Percentiles rank a stretch among this genome's conserved stretches.
Evolutionary conservation across 2,329 filamentous ascomycete genomes (phyloP).

Genomic region (Colletotrichum caudatum): DNA sequence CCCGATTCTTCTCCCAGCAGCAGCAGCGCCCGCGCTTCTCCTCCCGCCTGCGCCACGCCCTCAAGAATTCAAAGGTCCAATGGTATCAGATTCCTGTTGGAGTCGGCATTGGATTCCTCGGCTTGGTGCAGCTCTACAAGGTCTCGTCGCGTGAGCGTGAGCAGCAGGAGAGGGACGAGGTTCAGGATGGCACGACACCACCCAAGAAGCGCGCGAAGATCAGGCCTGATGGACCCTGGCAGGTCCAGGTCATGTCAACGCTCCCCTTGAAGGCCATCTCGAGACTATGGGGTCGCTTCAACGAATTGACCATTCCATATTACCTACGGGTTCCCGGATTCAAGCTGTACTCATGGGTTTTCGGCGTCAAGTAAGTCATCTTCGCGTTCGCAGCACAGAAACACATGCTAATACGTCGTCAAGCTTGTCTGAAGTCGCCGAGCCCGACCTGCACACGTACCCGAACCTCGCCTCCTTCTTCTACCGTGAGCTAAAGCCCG

Average conservation of each 20-base stretch:
- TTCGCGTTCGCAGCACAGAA: conserved; percentile 13
- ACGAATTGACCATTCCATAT: conserved; percentile 89
- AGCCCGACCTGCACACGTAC: conserved; percentile 89
- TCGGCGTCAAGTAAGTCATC: conserved; percentile 78
- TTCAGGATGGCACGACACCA: conserved; percentile 56
- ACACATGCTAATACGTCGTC: conserved; percentile 45
- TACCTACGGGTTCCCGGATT: conserved; percentile 90
- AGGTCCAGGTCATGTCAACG: conserved; percentile 93
- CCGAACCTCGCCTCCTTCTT: conserved; percentile 97
- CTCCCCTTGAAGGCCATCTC: conserved; percentile 92
- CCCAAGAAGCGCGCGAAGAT: conserved; percentile 71
- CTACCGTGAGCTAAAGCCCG: conserved; percentile 93
- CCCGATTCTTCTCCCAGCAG: conserved; percentile 54
- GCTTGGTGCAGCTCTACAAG: conserved; percentile 86
- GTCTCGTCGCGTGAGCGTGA: conserved; percentile 70
- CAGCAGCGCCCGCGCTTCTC: conserved; percentile 63
- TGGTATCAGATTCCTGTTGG: conserved; percentile 94
- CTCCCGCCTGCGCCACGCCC: conserved; percentile 62
- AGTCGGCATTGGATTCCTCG: conserved; percentile 86
- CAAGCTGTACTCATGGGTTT: conserved; percentile 89
- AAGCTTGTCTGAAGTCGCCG: conserved; percentile 87
- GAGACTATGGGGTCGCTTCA: conserved; percentile 90
- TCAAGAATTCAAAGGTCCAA: conserved; percentile 71
- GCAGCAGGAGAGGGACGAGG: conserved; percentile 60
- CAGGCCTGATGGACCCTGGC: conserved; percentile 88